Evolutionary conservation across 2,329 filamentous ascomycete species (phyloP), one percentile per base, ranked within the genome.

Genomic region (Myriosclerotinia curreyana): DNA sequence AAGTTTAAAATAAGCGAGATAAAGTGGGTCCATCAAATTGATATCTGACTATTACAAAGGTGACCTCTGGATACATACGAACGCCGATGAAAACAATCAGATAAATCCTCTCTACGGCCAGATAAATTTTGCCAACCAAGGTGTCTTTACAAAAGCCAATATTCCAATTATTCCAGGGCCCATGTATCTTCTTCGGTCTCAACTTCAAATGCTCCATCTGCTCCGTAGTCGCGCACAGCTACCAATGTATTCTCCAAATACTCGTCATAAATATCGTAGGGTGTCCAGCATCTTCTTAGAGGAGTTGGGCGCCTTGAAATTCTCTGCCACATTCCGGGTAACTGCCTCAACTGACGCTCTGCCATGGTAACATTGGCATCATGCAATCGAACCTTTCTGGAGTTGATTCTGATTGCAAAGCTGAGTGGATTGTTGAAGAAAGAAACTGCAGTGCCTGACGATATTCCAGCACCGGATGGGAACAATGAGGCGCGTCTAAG

Each of bases 201-300:
- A 5, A 31, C 5, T 31, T 6, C 28, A 31, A 31, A 31, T 2
- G 42, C 40, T 2, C 11, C 28, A 5, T 54, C 28, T n/a, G 40
- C 50, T 38, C 60, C 40, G 15, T 62, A 55, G 15, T 55, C 50
- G 15, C 22, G n/a, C 17, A 36, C 17, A 9, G 38, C 50, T 17
- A 62, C 60, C 40, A 62, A 20, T 14, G 60, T 62, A 3, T 54
- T 62, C 3, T 62, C 60, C 20, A 55, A n/a, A 17, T 46, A 36
- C 5, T 42, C 40, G 2, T 62, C 60, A 9, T 36, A 46, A 4
- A 25, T 34, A 11, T 62, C 60, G 8, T 53, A 44, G 6, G 60
- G 60, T 14, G 40, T 48, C 60, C 60, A 62, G 28, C 60, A 62
- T 48, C 12, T 62, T 11, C 60, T 15, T 2, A 62, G 31, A 46